Base-by-base conservation (phyloP, 768 basidiomycete genomes). In the Suillus lakei region DNA sequence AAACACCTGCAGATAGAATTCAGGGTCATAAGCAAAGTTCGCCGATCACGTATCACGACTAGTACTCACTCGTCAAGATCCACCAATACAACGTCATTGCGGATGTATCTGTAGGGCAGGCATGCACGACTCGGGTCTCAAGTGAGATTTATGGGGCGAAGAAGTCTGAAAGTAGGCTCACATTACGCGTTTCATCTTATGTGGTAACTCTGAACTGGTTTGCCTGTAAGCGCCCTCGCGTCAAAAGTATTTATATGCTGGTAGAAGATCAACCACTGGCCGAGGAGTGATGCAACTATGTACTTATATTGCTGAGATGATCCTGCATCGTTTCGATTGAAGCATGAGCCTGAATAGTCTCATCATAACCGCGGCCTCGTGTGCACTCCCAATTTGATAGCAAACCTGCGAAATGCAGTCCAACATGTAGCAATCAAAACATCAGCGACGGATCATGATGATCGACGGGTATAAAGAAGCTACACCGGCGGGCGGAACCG, bases 21-120 rank as follows among this genome's bases (percentile, higher is more conserved):
- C 58, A 58, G 56, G 56, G 56, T 28, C 26, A 10, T 30, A 59
- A 59, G 18, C 10, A 59, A 59, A 59, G 39, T 28, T 41, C 26
- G 6, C 58, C 18, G 18, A 59, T 43, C 26, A 41, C 18, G 28
- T 28, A 59, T 41, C 21, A 56, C 8, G 23, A 56, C n/a, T 9
- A 34, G 53, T n/a, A 36, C 55, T 21, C 56, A 28, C 30, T 41
- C 12, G 21, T 41, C 15, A 39, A 21, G 39, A 41, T 28, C 39
- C 58, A 41, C 41, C 16, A 59, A 41, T 28, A 12, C 58, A 41
- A 59, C 39, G 16, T 59, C 6, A 59, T 21, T 10, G 16, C 15
- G 56, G 38, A 39, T 28, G 6, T 58, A n/a, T n/a, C 32, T 54
- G 21, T n/a, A 34, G 53, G 32, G 38, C 38, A 39, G 39, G 26